Conservation (phyloP, 2,329 filamentous ascomycete genomes). For the Venturia pyrina region DNA sequence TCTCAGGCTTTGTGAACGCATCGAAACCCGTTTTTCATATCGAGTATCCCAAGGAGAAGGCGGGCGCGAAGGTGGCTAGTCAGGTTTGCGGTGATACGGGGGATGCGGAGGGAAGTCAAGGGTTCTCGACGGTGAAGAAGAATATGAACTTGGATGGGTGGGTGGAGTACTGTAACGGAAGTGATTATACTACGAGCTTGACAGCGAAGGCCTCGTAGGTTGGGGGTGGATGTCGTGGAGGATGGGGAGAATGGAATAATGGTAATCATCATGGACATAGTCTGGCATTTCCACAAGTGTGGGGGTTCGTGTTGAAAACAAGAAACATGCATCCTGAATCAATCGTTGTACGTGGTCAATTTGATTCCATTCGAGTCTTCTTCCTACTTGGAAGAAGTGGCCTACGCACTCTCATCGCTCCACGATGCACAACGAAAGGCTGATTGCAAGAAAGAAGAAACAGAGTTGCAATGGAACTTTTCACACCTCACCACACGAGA, state of each 20-base stretch:
- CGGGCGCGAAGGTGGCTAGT: background rate
- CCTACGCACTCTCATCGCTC: too few relatives aligned
- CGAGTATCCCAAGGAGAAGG: constrained; percentile 33
- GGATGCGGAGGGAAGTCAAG: constrained; percentile 11
- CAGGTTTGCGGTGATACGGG: constrained; percentile 18
- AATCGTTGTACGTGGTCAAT: background rate
- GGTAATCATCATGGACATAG: background rate
- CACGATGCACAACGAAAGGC: too few relatives aligned
- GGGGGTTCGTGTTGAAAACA: too few relatives aligned
- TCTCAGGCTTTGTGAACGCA: constrained; percentile 45
- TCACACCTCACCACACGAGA: too few relatives aligned
- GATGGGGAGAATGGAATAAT: background rate
- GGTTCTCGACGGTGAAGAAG: constrained; percentile 57
- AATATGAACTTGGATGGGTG: constrained; percentile 54
- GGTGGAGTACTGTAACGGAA: constrained; percentile 44
- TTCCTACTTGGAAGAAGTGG: too few relatives aligned
- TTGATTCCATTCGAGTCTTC: too few relatives aligned
- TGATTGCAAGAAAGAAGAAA: too few relatives aligned
- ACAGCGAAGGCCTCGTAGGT: background rate
- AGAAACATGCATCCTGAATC: background rate
- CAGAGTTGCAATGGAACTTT: too few relatives aligned
- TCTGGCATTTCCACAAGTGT: background rate
- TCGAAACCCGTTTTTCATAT: constrained; percentile 12
- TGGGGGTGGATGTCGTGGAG: background rate
- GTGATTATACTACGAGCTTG: background rate